Percentiles rank a stretch among this genome's conserved stretches.
phyloP scores from a whole-genome alignment of 192 early-diverging fungal species.

The Mortierella alpina region DNA sequence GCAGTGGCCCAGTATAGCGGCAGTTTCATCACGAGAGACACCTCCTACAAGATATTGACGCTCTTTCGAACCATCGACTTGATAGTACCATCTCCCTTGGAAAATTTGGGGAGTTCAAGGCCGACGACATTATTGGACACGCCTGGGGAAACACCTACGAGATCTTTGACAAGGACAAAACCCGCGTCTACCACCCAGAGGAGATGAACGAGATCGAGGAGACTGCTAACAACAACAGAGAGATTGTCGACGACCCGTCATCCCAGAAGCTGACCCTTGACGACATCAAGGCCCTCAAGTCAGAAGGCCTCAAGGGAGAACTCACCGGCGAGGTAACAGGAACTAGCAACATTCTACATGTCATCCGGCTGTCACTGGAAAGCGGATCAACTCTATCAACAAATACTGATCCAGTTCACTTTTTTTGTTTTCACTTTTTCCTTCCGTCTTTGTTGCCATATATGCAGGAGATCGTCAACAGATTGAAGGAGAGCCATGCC shows the following conservation, averaged over 20 bases:
- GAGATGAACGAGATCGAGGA: constrained; percentile 67
- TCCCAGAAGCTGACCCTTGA: constrained; percentile 83
- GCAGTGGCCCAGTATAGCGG: background rate
- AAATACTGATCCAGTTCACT: background rate
- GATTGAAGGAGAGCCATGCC: constrained; percentile 83
- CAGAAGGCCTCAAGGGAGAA: constrained; percentile 74
- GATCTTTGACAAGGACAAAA: constrained; percentile 73
- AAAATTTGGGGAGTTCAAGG: constrained; percentile 91
- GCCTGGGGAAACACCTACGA: constrained; percentile 88
- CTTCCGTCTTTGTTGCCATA: background rate
- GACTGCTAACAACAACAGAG: constrained; percentile 83
- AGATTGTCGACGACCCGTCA: constrained; percentile 78
- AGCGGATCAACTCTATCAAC: too few relatives aligned
- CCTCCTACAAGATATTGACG: background rate
- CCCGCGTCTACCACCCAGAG: constrained; percentile 34
- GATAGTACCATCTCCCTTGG: constrained; percentile 75
- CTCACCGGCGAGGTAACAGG: constrained; percentile 61
- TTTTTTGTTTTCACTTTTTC: constrained; percentile 8
- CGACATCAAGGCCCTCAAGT: constrained; percentile 88
- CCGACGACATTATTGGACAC: constrained; percentile 83
- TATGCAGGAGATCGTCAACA: constrained; percentile 77
- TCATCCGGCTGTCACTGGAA: background rate
- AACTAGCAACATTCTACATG: background rate
- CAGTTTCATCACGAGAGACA: background rate
- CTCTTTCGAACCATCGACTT: background rate